Evolutionary conservation across 2,329 filamentous ascomycete genomes (phyloP).

Genomic region (Davidsoniella australis): DNA sequence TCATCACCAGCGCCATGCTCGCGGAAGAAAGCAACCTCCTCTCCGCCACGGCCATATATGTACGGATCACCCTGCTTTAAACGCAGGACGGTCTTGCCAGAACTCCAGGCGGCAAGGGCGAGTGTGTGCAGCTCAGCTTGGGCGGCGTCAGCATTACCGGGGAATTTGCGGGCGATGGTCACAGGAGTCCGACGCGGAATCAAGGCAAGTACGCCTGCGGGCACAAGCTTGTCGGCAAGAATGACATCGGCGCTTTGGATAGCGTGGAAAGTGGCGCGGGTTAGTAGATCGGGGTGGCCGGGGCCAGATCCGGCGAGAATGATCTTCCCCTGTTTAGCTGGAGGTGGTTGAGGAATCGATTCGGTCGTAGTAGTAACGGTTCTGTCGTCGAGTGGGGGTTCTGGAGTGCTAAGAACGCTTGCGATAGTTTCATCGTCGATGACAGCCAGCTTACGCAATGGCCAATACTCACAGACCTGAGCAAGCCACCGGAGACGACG

Average conservation of each 20-base stretch:
- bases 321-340: constrained; percentile 30
- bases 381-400: constrained; percentile 20
- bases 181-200: constrained; percentile 80
- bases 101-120: constrained; percentile 47
- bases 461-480: constrained; percentile 98
- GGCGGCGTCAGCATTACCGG: constrained; percentile 84
- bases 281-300: constrained; percentile 82
- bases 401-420: constrained; percentile 50
- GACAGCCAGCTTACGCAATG: constrained; percentile 60
- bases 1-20: constrained; percentile 47
- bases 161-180: constrained; percentile 91
- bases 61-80: constrained; percentile 96
- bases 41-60: constrained; percentile 84
- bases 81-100: constrained; percentile 65
- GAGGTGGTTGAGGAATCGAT: not conserved
- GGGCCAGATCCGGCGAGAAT: constrained; percentile 85
- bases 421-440: constrained; percentile 70
- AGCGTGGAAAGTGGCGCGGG: constrained; percentile 61
- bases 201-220: constrained; percentile 68
- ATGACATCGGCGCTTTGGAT: constrained; percentile 62
- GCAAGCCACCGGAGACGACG: constrained; percentile 81
- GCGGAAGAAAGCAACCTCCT: constrained; percentile 77
- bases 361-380: not conserved
- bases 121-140: constrained; percentile 76
- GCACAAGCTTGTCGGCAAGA: constrained; percentile 73